Conservation (phyloP, 169 alveolate species). For the Plasmodium vivax region DNA sequence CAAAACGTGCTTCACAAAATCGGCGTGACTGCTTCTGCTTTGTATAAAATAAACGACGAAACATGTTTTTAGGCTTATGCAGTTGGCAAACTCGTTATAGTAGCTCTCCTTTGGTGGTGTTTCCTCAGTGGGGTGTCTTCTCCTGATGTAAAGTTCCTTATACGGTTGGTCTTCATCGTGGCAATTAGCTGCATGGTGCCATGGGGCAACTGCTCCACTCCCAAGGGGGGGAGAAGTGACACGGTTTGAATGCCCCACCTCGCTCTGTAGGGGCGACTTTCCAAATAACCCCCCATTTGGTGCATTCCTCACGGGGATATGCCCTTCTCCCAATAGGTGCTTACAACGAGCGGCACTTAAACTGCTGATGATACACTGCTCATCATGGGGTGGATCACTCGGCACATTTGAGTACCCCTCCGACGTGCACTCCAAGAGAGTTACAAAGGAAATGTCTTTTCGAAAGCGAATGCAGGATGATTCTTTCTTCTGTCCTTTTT, state of each 20-base stretch:
- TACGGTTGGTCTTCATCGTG: neutral
- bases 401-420: neutral
- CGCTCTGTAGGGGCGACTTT: neutral
- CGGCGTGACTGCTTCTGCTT: neutral
- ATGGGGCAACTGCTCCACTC: neutral
- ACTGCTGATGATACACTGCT: neutral
- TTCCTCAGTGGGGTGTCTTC: neutral
- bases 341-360: neutral
- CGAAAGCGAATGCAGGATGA: neutral
- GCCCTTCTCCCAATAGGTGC: neutral
- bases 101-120: neutral
- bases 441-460: slow-evolving; percentile 17
- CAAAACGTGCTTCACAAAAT: slow-evolving; percentile 11
- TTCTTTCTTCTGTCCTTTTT: neutral
- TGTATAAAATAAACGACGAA: slow-evolving; percentile 15
- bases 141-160: neutral
- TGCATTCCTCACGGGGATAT: neutral
- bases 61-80: slow-evolving; percentile 34
- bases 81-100: slow-evolving; percentile 17
- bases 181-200: neutral
- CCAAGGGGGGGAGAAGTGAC: neutral
- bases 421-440: neutral
- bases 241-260: neutral
- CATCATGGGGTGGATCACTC: neutral
- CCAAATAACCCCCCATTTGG: neutral